Conservation (phyloP, 345 rosid species). For the thale cress (Arabidopsis thaliana) region TAIR10.1 NC_003070.9:29865501-29866000, state of each 20-base stretch:
- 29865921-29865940: slow-evolving; percentile 82
- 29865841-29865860: slow-evolving; percentile 55
- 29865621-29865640: slow-evolving; percentile 69
- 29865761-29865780: slow-evolving; percentile 57
- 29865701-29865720: slow-evolving; percentile 38
- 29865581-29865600: slow-evolving; percentile 61
- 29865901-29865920: slow-evolving; percentile 57
- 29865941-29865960: slow-evolving; percentile 79
- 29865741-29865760: slow-evolving; percentile 39
- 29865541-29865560: slow-evolving; percentile 49
- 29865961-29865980: slow-evolving; percentile 67
- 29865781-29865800: slow-evolving; percentile 65
- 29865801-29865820: slow-evolving; percentile 65
- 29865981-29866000: slow-evolving; percentile 69
- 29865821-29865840: slow-evolving; percentile 65
- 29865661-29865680: slow-evolving; percentile 59
- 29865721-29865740: slow-evolving; percentile 44
- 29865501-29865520: slow-evolving; percentile 37
- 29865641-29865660: slow-evolving; percentile 56
- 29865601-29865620: slow-evolving; percentile 76
- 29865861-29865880: slow-evolving; percentile 48
- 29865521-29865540: slow-evolving; percentile 34
- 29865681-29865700: slow-evolving; percentile 39
- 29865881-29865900: slow-evolving; percentile 53
- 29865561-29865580: slow-evolving; percentile 77